A percentile compares a stretch with the other conserved stretches of the same genome.
Evolutionary conservation across 1,284 basidiomycete species (phyloP).

Genomic region (Rhodotorula sp.): DNA sequence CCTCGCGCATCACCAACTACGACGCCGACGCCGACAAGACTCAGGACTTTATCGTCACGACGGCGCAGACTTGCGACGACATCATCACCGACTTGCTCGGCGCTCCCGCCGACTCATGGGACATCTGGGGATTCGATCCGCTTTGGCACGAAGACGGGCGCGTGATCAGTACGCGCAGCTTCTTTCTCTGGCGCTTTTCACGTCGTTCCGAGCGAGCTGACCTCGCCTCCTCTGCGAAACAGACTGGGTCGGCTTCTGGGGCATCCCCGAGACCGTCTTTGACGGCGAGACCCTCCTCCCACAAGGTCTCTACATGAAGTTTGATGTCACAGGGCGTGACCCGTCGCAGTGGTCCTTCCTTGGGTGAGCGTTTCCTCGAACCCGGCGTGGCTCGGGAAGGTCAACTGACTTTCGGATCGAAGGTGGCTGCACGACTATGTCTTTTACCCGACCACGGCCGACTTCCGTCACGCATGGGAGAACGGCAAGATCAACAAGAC

Average conservation of each 20-base stretch:
- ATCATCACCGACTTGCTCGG: constrained; percentile 45
- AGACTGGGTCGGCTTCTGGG: constrained; percentile 25
- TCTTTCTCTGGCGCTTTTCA: not conserved
- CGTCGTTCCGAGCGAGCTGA: not conserved
- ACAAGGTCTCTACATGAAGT: constrained; percentile 43
- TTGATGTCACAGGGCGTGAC: constrained; percentile 46
- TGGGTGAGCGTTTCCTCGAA: constrained; percentile 12
- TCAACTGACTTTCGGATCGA: not conserved
- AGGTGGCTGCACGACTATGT: constrained; percentile 40
- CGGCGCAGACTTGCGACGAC: constrained; percentile 41
- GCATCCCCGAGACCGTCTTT: constrained; percentile 34
- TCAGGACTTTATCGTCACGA: constrained; percentile 20
- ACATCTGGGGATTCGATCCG: constrained; percentile 40
- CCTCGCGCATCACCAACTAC: constrained; percentile 40
- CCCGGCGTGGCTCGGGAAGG: not conserved
- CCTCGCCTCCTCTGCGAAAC: not conserved
- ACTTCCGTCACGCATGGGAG: constrained; percentile 47
- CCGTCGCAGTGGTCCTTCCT: constrained; percentile 39
- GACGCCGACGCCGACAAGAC: constrained; percentile 37
- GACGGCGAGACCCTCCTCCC: constrained; percentile 46
- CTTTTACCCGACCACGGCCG: constrained; percentile 44
- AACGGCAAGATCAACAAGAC: constrained; percentile 41
- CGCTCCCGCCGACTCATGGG: not conserved
- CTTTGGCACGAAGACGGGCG: constrained; percentile 45
- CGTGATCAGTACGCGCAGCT: constrained; percentile 3